Evolutionary conservation across 2,329 filamentous ascomycete genomes (phyloP).

Genomic region (Coniochaeta pulveracea): DNA sequence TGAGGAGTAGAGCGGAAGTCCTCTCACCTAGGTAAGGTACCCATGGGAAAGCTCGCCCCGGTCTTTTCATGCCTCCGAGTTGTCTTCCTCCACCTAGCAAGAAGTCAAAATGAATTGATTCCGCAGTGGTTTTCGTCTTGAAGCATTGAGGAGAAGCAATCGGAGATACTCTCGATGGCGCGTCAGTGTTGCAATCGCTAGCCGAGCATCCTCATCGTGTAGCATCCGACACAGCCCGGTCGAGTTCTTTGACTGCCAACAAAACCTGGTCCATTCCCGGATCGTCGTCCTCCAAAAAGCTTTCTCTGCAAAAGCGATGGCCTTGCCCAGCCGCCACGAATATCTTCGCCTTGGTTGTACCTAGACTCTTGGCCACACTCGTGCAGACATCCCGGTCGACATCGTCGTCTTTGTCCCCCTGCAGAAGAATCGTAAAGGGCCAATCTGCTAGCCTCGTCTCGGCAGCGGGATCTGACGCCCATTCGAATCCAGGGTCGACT

Average conservation of each 20-base stretch:
- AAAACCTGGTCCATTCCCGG: constrained; percentile 17
- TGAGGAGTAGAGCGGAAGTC: too few relatives aligned
- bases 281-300: constrained; percentile 18
- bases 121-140: too few relatives aligned
- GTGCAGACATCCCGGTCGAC: constrained; percentile 17
- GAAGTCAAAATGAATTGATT: too few relatives aligned
- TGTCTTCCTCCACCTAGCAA: too few relatives aligned
- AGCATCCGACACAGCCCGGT: too few relatives aligned
- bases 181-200: too few relatives aligned
- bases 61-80: too few relatives aligned
- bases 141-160: too few relatives aligned
- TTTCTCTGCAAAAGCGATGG: constrained; percentile 18
- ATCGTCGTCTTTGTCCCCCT: constrained; percentile 18
- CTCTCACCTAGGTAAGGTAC: too few relatives aligned
- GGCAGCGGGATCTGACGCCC: constrained; percentile 10
- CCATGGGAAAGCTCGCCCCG: too few relatives aligned
- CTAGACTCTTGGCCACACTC: constrained; percentile 15
- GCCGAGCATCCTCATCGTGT: too few relatives aligned
- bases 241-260: constrained; percentile 13
- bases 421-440: constrained; percentile 23
- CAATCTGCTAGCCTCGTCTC: constrained; percentile 12
- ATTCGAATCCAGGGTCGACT: constrained; percentile 20
- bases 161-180: too few relatives aligned
- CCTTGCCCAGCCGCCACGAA: constrained; percentile 15
- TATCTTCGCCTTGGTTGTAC: constrained; percentile 14